phyloP scores from a whole-genome alignment of 139 green algal species.

The Ettlia oleoabundans region DNA sequence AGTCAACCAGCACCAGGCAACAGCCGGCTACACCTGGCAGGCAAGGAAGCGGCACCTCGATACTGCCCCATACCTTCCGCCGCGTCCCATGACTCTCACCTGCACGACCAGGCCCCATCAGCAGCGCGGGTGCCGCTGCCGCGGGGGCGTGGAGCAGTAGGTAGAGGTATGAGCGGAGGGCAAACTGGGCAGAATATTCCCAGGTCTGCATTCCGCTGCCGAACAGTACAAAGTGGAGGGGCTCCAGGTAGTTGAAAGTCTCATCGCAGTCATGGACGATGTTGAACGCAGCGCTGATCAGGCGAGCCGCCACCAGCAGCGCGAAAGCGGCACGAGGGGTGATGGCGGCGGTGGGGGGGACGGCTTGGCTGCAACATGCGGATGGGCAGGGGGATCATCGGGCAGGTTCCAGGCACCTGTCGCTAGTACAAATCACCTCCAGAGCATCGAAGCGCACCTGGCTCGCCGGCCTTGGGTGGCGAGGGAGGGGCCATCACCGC shows the following conservation, averaged over 20 bases:
- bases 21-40: too few relatives aligned
- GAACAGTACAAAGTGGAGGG: constrained; percentile 85
- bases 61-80: too few relatives aligned
- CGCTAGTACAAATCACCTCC: too few relatives aligned
- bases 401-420: neutral
- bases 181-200: constrained; percentile 87
- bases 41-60: too few relatives aligned
- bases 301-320: constrained; percentile 47
- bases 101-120: constrained; percentile 45
- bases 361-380: neutral
- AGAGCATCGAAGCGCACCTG: too few relatives aligned
- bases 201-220: constrained; percentile 80
- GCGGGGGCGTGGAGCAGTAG: constrained; percentile 73
- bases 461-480: too few relatives aligned
- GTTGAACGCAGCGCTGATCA: constrained; percentile 64
- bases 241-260: constrained; percentile 93
- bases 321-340: neutral
- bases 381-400: neutral
- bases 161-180: constrained; percentile 85
- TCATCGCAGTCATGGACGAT: constrained; percentile 94
- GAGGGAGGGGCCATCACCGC: too few relatives aligned
- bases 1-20: too few relatives aligned
- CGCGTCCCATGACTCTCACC: too few relatives aligned
- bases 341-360: neutral
- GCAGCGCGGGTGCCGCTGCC: constrained; percentile 33